Conservation (phyloP, 176 grass and related monocot genomes). For the Olyra latifolia region DNA sequence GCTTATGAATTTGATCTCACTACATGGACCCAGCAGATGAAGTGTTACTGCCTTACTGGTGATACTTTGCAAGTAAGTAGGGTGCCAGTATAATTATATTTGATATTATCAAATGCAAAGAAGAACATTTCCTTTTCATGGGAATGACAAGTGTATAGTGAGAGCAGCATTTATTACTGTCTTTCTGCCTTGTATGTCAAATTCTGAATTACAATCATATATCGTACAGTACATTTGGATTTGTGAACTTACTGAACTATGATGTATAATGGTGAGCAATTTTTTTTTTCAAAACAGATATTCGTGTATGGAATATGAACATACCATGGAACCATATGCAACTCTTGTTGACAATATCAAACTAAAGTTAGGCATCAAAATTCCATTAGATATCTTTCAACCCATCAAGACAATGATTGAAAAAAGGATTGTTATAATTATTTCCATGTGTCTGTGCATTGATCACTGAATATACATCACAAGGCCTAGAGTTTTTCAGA, state of each 20-base stretch:
- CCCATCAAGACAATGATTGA: neutral
- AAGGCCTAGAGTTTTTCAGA: neutral
- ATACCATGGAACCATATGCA: neutral
- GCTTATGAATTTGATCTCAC: neutral
- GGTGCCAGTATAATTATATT: neutral
- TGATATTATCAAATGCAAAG: slow-evolving; percentile 6
- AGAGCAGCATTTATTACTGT: slow-evolving; percentile 1
- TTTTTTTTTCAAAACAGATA: neutral
- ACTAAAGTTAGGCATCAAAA: neutral
- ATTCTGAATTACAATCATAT: neutral
- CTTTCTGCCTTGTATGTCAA: neutral
- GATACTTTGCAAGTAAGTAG: slow-evolving; percentile 16
- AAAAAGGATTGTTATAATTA: neutral
- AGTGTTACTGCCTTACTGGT: slow-evolving; percentile 14
- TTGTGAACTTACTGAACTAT: neutral
- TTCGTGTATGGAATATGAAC: neutral
- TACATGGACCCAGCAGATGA: neutral
- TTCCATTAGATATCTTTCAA: neutral
- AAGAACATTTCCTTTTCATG: neutral
- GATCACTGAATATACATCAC: neutral
- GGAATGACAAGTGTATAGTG: neutral
- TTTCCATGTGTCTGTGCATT: neutral
- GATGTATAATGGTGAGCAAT: neutral
- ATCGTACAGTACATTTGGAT: neutral
- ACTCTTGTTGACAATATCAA: neutral